Evolutionary conservation across 352 stramenopile species (phyloP), one percentile per base, ranked within the genome.

Genomic region (Globisporangium camurandrum): DNA sequence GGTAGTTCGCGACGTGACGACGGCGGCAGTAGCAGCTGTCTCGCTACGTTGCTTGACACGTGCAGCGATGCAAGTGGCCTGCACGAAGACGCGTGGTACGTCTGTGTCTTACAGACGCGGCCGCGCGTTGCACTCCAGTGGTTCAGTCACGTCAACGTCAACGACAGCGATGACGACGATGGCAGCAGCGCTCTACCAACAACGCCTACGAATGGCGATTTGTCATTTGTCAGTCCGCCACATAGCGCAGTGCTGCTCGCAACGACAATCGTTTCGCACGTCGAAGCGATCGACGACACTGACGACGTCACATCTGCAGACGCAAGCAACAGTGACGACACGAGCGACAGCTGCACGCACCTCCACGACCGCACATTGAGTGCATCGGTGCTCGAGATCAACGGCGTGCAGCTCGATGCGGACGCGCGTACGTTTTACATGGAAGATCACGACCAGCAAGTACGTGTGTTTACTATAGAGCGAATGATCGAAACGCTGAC

Each of bases 31-130:
- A n/a, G n/a, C n/a, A n/a, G n/a, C n/a, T n/a, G n/a, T n/a, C n/a
- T n/a, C 45, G 45, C 37, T 8, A 34, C 37, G 12, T 30, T 59
- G 28, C 52, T 59, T n/a, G 52, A 54, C 9, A 38, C 45, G 4
- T 57, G n/a, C n/a, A n/a, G 56, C 14, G 56, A 57, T 17, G 36
- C 39, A 1, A 46, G 41, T 5, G 54, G 56, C 2, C 37, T 82
- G 34, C 61, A 46, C 11, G 68, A 79, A 36, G 67, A 71, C 27
- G 50, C 67, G 38, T 82, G 71, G 71, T 79, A 82, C 54, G 69
- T 77, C 31, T 79, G 68, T 51, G 55, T 71, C 39, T 40, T 57
- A 2, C 44, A 28, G 11, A 42, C 56, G n/a, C 41, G 54, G 38
- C 17, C 44, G 10, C 1, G 38, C 17, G 39, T 57, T 11, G 38